A percentile compares a stretch with the other conserved stretches of the same genome.
Conservation (phyloP, 176 grass and related monocot species). For the Luzula sylvatica region DNA sequence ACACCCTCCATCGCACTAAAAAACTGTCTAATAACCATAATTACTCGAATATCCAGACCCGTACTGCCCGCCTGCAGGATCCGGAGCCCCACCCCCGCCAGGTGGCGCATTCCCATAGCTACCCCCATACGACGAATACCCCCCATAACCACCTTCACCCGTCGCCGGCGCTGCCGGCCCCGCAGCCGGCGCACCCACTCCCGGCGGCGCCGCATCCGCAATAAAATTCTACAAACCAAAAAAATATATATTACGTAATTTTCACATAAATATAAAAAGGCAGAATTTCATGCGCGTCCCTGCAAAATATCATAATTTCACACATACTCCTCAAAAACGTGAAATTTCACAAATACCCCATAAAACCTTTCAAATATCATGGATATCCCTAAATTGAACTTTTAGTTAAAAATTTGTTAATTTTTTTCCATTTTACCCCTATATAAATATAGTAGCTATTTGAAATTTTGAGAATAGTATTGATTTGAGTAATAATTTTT, state of each 20-base stretch:
- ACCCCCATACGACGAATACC: constrained; percentile 49
- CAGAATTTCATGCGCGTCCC: too few relatives aligned
- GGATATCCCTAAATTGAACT: too few relatives aligned
- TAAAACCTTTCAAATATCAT: too few relatives aligned
- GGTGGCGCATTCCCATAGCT: constrained; percentile 32
- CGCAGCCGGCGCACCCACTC: constrained; percentile 21
- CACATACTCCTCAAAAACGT: too few relatives aligned
- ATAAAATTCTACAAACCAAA: constrained; percentile 82
- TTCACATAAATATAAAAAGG: too few relatives aligned
- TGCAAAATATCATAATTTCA: too few relatives aligned
- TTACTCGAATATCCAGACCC: constrained; percentile 40
- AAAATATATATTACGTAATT: not conserved
- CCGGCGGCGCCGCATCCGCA: constrained; percentile 58
- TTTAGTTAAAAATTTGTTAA: too few relatives aligned
- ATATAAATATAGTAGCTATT: too few relatives aligned
- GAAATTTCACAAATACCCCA: too few relatives aligned
- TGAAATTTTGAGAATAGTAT: too few relatives aligned
- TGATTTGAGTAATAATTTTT: too few relatives aligned
- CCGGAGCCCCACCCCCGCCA: constrained; percentile 18
- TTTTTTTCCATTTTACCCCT: too few relatives aligned
- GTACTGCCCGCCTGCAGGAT: constrained; percentile 5
- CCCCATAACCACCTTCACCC: constrained; percentile 43
- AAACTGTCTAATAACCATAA: constrained; percentile 48
- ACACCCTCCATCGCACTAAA: not conserved
- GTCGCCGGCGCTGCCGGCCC: constrained; percentile 27